Conservation (phyloP, 2,329 filamentous ascomycete genomes). For the Celoporthe dispersa region DNA sequence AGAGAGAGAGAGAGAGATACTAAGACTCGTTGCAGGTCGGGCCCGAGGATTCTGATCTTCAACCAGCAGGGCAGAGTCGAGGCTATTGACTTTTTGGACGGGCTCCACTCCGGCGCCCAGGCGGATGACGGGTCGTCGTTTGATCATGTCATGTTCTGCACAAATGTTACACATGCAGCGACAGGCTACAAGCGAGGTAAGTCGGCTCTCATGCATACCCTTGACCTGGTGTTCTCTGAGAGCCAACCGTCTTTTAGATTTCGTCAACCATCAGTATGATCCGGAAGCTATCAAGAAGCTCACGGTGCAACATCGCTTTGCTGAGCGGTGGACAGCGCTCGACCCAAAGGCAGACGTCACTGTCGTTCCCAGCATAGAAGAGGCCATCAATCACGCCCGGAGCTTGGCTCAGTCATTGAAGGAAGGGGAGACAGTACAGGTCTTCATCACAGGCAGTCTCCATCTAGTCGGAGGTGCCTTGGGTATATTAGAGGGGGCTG, state of each 20-base stretch:
- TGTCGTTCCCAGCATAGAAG: conserved; percentile 58
- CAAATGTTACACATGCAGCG: conserved; percentile 48
- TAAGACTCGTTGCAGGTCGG: conserved; percentile 36
- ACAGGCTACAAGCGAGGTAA: conserved; percentile 54
- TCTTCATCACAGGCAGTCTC: conserved; percentile 53
- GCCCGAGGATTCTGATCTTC: conserved; percentile 72
- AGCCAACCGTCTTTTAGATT: conserved; percentile 46
- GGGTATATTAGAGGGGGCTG: conserved; percentile 38
- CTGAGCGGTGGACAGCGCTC: conserved; percentile 53
- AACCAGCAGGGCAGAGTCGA: conserved; percentile 74
- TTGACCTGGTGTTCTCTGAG: conserved; percentile 1
- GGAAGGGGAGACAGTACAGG: conserved; percentile 45
- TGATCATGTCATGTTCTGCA: conserved; percentile 58
- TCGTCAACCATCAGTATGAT: conserved; percentile 60
- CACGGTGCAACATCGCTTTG: conserved; percentile 57
- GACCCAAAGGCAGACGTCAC: conserved; percentile 51
- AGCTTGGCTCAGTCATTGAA: conserved; percentile 36
- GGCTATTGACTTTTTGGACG: conserved; percentile 57
- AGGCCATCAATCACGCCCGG: conserved; percentile 55
- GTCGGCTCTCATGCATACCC: neutral
- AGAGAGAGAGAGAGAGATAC: neutral
- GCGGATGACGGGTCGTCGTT: conserved; percentile 52
- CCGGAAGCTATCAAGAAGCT: conserved; percentile 56
- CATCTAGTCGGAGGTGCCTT: conserved; percentile 50
- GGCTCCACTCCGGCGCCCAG: conserved; percentile 45